Evolutionary conservation across 1,139 yeast genomes (phyloP).

Genomic region (Scheffersomyces parashehatae): DNA sequence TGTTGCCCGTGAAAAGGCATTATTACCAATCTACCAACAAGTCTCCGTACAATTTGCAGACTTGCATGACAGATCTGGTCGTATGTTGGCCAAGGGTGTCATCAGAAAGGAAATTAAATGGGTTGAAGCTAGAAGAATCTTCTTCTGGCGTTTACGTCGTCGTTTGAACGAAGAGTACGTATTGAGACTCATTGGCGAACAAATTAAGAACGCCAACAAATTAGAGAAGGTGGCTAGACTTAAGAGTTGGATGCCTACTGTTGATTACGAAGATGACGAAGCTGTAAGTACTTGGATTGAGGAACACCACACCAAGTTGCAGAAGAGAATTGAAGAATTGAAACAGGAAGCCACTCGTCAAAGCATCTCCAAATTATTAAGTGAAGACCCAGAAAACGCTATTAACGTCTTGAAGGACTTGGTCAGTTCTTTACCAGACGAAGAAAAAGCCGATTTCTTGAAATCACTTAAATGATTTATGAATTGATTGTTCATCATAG

Average conservation of each 20-base stretch:
- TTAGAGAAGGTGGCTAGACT: slow-evolving; percentile 84
- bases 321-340: slow-evolving; percentile 61
- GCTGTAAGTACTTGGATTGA: slow-evolving; percentile 88
- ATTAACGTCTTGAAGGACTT: slow-evolving; percentile 63
- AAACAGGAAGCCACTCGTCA: slow-evolving; percentile 65
- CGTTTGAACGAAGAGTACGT: slow-evolving; percentile 92
- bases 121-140: slow-evolving; percentile 87
- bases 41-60: slow-evolving; percentile 96
- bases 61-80: slow-evolving; percentile 94
- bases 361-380: slow-evolving; percentile 59
- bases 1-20: slow-evolving; percentile 72
- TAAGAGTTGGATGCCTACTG: slow-evolving; percentile 82
- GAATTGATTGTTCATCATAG: too few species aligned
- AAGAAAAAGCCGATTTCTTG: slow-evolving; percentile 57
- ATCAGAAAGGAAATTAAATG: slow-evolving; percentile 84
- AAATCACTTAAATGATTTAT: slow-evolving; percentile 24
- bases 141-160: slow-evolving; percentile 99
- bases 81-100: slow-evolving; percentile 95
- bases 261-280: slow-evolving; percentile 71
- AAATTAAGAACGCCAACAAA: slow-evolving; percentile 61
- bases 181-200: slow-evolving; percentile 70
- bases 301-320: slow-evolving; percentile 66
- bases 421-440: slow-evolving; percentile 56
- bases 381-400: slow-evolving; percentile 55
- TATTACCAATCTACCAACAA: slow-evolving; percentile 89